These are phyloP conservation scores for Marchantia polymorpha DNA, from an alignment of 225 moss, liverwort and hornwort genomes.

Conservation along the genomic window DNA sequence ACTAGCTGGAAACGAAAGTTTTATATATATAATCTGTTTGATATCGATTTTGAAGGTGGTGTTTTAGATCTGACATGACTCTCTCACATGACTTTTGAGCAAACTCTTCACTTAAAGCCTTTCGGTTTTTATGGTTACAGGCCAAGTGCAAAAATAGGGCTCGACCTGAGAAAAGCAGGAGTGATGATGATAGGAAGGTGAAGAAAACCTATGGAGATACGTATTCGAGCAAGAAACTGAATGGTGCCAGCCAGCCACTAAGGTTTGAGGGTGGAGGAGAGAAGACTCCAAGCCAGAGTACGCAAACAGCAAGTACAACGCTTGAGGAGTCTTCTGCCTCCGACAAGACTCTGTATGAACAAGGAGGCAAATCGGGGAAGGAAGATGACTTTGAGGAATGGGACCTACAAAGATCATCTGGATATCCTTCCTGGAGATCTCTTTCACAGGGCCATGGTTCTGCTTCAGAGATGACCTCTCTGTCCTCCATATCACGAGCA, in stretches of 20 bases:
- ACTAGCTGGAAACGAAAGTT: neutral
- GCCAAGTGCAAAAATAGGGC: slow-evolving; percentile 16
- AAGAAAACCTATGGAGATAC: neutral
- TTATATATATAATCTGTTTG: neutral
- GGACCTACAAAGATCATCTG: slow-evolving; percentile 13
- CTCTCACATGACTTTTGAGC: too few species aligned
- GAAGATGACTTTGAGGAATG: slow-evolving; percentile 16
- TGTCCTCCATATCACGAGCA: slow-evolving; percentile 1
- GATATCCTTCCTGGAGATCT: slow-evolving; percentile 29
- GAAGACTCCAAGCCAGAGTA: slow-evolving; percentile 9
- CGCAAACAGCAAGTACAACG: slow-evolving; percentile 4
- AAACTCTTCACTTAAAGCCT: too few species aligned
- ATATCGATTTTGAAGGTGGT: too few species aligned
- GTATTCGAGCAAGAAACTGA: slow-evolving; percentile 18
- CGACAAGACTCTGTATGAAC: slow-evolving; percentile 43
- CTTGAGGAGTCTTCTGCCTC: slow-evolving; percentile 34
- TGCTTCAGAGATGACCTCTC: slow-evolving; percentile 14
- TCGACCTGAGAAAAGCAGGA: slow-evolving; percentile 7
- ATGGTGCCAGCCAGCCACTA: neutral
- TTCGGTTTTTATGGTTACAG: slow-evolving; percentile 12
- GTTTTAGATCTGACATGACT: too few species aligned
- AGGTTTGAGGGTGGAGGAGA: slow-evolving; percentile 5
- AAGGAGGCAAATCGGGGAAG: slow-evolving; percentile 26
- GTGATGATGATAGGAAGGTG: slow-evolving; percentile 15
- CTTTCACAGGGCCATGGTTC: slow-evolving; percentile 22